phyloP scores from a whole-genome alignment of 768 basidiomycete species.

The Podaxis sp. region DNA sequence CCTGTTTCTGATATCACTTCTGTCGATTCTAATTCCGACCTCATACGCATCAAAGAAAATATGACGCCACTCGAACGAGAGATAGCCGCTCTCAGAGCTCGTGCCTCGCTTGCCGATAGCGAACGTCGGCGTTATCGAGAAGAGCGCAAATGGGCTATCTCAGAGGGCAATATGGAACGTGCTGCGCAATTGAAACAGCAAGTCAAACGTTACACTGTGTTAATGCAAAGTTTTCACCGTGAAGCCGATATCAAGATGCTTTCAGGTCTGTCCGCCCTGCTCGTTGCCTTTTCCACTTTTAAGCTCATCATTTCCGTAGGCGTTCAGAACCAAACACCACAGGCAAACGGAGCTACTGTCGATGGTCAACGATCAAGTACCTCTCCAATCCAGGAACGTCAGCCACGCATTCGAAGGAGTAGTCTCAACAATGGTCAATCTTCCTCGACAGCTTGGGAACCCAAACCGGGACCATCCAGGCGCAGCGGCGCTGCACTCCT shows the following conservation, averaged over 20 bases:
- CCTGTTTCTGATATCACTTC: conserved; percentile 59
- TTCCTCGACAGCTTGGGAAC: neutral
- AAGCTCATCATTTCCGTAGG: neutral
- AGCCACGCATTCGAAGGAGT: conserved; percentile 2
- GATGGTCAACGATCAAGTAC: conserved; percentile 1
- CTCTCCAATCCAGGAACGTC: neutral
- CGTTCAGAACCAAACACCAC: neutral
- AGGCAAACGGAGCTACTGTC: neutral
- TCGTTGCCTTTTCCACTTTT: no score
- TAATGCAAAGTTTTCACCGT: conserved; percentile 76
- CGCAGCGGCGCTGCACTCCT: neutral
- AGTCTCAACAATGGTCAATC: conserved; percentile 3
- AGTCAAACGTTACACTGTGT: conserved; percentile 71
- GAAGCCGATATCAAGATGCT: conserved; percentile 70
- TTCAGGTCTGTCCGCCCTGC: conserved; percentile 43
- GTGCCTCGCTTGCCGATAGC: conserved; percentile 77
- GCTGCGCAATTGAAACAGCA: conserved; percentile 82
- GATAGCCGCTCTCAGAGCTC: conserved; percentile 68
- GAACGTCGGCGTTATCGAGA: conserved; percentile 81
- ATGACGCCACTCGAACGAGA: conserved; percentile 70
- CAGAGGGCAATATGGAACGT: conserved; percentile 70
- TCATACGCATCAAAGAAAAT: conserved; percentile 51
- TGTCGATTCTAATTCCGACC: conserved; percentile 64
- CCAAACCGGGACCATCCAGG: conserved; percentile 1
- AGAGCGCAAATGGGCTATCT: conserved; percentile 83